Conservation (phyloP, 2,329 filamentous ascomycete genomes). For the Paraphoma sp. region DNA sequence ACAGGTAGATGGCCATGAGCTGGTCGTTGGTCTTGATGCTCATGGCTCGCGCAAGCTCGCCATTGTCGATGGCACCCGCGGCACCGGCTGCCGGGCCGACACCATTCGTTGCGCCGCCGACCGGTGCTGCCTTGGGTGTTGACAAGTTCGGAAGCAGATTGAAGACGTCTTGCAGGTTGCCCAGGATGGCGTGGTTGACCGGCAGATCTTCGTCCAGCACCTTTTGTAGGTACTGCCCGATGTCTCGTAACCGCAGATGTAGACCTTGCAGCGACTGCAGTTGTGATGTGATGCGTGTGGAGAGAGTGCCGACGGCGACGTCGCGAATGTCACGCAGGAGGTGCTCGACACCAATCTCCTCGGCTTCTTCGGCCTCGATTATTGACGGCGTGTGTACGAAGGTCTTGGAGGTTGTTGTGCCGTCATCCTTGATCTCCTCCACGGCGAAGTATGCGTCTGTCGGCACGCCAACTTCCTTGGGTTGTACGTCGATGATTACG, state of each 20-base stretch:
- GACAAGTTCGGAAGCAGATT: slow-evolving; percentile 96
- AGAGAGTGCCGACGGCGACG: slow-evolving; percentile 94
- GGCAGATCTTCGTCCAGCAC: slow-evolving; percentile 91
- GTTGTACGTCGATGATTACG: slow-evolving; percentile 98
- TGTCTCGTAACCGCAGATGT: slow-evolving; percentile 92
- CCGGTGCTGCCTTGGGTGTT: slow-evolving; percentile 71
- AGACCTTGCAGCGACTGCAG: slow-evolving; percentile 96
- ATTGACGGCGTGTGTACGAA: slow-evolving; percentile 98
- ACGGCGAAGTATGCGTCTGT: slow-evolving; percentile 99
- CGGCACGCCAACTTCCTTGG: slow-evolving; percentile 95
- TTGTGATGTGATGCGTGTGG: slow-evolving; percentile 96
- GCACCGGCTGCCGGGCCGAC: slow-evolving; percentile 60
- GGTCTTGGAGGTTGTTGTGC: slow-evolving; percentile 94
- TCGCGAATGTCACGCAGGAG: slow-evolving; percentile 97
- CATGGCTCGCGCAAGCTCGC: slow-evolving; percentile 94
- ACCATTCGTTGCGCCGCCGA: slow-evolving; percentile 50
- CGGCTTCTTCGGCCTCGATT: slow-evolving; percentile 98
- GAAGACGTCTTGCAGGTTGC: slow-evolving; percentile 99
- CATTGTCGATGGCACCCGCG: slow-evolving; percentile 64
- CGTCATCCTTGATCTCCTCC: slow-evolving; percentile 99
- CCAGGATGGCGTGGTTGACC: slow-evolving; percentile 95
- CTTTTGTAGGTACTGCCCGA: slow-evolving; percentile 93
- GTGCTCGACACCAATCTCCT: slow-evolving; percentile 98
- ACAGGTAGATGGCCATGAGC: slow-evolving; percentile 97
- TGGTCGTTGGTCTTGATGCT: slow-evolving; percentile 99